Percentiles rank a stretch among this genome's conserved stretches.
These are phyloP conservation scores for Dioscorea dumetorum DNA, from an alignment of 106 monocot genomes.

Conservation along the genomic window DNA sequence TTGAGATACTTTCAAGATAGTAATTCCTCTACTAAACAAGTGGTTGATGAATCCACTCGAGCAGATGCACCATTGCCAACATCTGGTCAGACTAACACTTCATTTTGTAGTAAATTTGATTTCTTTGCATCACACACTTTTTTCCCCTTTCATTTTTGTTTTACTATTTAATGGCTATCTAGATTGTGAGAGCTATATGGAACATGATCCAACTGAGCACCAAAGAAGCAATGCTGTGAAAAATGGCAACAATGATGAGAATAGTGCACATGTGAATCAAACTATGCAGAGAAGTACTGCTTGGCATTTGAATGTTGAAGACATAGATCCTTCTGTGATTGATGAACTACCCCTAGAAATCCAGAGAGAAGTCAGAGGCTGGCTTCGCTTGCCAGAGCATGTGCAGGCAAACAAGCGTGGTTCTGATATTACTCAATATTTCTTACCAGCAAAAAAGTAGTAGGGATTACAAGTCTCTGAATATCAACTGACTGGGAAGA, in stretches of 20 bases:
- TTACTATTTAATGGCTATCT: not conserved
- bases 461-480: not conserved
- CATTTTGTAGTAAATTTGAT: not conserved
- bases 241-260: not conserved
- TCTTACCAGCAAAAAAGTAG: conserved; percentile 33
- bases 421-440: conserved; percentile 54
- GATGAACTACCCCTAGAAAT: conserved; percentile 82
- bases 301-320: conserved; percentile 52
- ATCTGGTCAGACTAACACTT: not conserved
- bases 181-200: conserved; percentile 18
- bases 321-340: conserved; percentile 71
- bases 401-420: conserved; percentile 30
- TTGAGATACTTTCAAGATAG: conserved; percentile 17
- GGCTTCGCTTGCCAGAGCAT: conserved; percentile 55
- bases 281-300: conserved; percentile 1
- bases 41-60: conserved; percentile 3
- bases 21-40: conserved; percentile 18
- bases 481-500: not conserved
- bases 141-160: not conserved
- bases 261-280: conserved; percentile 6
- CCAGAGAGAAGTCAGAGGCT: conserved; percentile 62
- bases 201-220: conserved; percentile 9
- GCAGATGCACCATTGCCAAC: conserved; percentile 1
- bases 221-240: not conserved
- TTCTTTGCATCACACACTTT: not conserved